A percentile compares a stretch with the other conserved stretches of the same genome.
Conservation (phyloP, 176 grass and related monocot species). For the Oryza meyeriana region DNA sequence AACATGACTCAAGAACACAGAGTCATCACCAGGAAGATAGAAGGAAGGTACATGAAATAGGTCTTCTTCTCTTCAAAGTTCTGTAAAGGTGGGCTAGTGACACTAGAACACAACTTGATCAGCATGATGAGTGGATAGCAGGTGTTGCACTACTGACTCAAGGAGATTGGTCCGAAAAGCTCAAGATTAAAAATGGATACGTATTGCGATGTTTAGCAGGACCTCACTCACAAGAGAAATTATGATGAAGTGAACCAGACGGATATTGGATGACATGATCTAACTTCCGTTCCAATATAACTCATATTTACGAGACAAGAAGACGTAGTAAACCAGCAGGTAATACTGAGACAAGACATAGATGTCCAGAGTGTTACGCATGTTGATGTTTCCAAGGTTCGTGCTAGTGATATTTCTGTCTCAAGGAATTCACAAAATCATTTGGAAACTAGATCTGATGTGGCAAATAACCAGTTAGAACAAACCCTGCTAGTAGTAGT, state of each 20-base stretch:
- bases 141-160: slow-evolving; percentile 21
- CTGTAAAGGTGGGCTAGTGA: slow-evolving; percentile 35
- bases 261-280: slow-evolving; percentile 36
- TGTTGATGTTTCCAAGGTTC: slow-evolving; percentile 43
- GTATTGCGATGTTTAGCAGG: slow-evolving; percentile 29
- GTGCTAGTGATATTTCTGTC: slow-evolving; percentile 31
- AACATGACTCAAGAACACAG: slow-evolving; percentile 32
- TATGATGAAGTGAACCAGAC: slow-evolving; percentile 44
- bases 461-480: slow-evolving; percentile 14
- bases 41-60: slow-evolving; percentile 31
- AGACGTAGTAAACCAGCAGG: slow-evolving; percentile 55
- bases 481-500: slow-evolving; percentile 27
- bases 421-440: slow-evolving; percentile 35
- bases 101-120: slow-evolving; percentile 43
- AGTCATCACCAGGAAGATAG: slow-evolving; percentile 39
- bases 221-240: slow-evolving; percentile 33
- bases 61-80: slow-evolving; percentile 46
- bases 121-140: slow-evolving; percentile 44
- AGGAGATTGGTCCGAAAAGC: slow-evolving; percentile 29
- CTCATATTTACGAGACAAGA: slow-evolving; percentile 62
- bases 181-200: slow-evolving; percentile 40
- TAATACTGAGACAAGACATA: slow-evolving; percentile 46
- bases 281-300: slow-evolving; percentile 41
- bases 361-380: slow-evolving; percentile 51
- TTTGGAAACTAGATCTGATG: slow-evolving; percentile 33